Percentiles rank a stretch among this genome's conserved stretches.
Evolutionary conservation across 1,284 basidiomycete genomes (phyloP).

Genomic region (Lignosus rhinocerotis): DNA sequence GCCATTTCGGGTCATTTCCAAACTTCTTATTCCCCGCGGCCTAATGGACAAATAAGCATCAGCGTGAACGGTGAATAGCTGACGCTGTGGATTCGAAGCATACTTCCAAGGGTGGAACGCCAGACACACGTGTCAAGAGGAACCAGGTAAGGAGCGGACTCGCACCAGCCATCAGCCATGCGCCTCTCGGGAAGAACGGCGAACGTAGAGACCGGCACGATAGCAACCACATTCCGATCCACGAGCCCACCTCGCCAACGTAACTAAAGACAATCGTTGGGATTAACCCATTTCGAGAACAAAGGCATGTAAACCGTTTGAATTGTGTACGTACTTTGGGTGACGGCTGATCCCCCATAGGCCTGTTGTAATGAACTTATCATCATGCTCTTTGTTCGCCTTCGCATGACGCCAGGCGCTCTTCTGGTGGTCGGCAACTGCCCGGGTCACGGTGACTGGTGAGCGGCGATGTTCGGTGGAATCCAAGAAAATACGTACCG

Average conservation of each 20-base stretch:
- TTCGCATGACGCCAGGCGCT: constrained; percentile 63
- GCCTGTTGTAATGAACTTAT: constrained; percentile 73
- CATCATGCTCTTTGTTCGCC: constrained; percentile 69
- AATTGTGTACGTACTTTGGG: constrained; percentile 59
- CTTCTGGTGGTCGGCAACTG: constrained; percentile 72
- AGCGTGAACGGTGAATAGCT: neutral
- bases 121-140: constrained; percentile 54
- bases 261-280: constrained; percentile 48
- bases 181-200: constrained; percentile 45
- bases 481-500: constrained; percentile 19
- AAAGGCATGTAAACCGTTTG: neutral
- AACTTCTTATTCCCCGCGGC: constrained; percentile 65
- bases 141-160: constrained; percentile 71
- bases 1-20: constrained; percentile 63
- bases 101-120: constrained; percentile 71
- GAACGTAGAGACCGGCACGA: constrained; percentile 51
- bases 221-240: constrained; percentile 70
- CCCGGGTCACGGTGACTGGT: neutral
- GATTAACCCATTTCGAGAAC: constrained; percentile 8
- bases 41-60: constrained; percentile 17
- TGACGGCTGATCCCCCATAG: constrained; percentile 75
- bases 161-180: constrained; percentile 50
- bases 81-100: neutral
- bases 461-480: neutral
- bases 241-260: constrained; percentile 75